phyloP scores from a whole-genome alignment of 2,329 filamentous ascomycete genomes.

The Penicillium sp. region DNA sequence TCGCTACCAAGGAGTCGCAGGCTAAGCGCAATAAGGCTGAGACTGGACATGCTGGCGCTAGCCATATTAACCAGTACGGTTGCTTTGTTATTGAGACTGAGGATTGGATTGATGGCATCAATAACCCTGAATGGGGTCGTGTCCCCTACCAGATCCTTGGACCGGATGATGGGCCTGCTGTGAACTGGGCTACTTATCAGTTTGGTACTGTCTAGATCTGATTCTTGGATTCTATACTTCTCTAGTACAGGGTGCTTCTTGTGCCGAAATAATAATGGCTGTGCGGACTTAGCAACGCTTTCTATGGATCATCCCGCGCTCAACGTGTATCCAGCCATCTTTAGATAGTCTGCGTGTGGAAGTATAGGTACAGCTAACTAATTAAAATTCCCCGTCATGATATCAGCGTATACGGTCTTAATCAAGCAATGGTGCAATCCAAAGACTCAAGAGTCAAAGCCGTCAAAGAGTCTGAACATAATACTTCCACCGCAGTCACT shows the following conservation, averaged over 20 bases:
- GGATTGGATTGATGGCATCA: slow-evolving; percentile 92
- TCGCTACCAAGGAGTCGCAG: slow-evolving; percentile 43
- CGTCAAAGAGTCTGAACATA: background rate
- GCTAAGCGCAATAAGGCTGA: slow-evolving; percentile 51
- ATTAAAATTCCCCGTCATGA: no score
- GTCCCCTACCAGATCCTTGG: slow-evolving; percentile 42
- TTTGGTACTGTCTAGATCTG: slow-evolving; percentile 40
- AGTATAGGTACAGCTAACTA: no score
- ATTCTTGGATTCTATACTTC: background rate
- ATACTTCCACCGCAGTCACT: background rate
- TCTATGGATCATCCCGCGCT: no score
- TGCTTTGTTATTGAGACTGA: slow-evolving; percentile 89
- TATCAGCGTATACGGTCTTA: no score
- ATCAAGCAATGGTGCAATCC: no score
- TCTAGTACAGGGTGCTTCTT: background rate
- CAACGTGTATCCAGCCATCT: no score
- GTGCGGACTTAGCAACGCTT: no score
- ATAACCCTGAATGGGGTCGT: slow-evolving; percentile 82
- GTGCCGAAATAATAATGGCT: background rate
- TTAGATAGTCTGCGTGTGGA: no score
- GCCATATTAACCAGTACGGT: slow-evolving; percentile 61
- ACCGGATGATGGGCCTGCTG: slow-evolving; percentile 37
- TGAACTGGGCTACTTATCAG: slow-evolving; percentile 46
- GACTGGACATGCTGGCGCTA: slow-evolving; percentile 48
- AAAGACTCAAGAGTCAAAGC: background rate